Evolutionary conservation across 306 rosid genomes (phyloP).

Genomic region (Malus sylvestris): DNA sequence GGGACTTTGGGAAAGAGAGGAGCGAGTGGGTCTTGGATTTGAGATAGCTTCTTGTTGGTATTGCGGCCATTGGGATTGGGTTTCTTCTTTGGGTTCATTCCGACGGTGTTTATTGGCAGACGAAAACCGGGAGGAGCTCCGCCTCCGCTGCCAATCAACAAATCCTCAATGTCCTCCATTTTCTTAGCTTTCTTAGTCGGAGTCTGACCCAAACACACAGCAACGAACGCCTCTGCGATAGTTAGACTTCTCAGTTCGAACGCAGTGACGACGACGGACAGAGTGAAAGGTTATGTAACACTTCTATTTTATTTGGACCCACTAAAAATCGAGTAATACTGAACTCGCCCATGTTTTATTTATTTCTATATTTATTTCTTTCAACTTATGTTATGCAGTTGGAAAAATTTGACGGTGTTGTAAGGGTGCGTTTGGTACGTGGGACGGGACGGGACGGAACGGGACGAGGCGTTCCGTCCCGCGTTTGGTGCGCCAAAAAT

Average conservation of each 20-base stretch:
- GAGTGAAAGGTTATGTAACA: background rate
- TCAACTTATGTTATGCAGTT: too few relatives aligned
- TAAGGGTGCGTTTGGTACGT: too few relatives aligned
- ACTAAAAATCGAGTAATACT: too few relatives aligned
- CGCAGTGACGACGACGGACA: background rate
- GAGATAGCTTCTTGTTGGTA: slow-evolving; percentile 14
- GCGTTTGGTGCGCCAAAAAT: too few relatives aligned
- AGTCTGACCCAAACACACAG: background rate
- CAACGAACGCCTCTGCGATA: background rate
- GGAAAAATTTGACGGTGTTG: too few relatives aligned
- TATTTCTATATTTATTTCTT: too few relatives aligned
- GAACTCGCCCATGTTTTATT: too few relatives aligned
- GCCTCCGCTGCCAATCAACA: slow-evolving; percentile 35
- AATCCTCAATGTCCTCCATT: slow-evolving; percentile 91
- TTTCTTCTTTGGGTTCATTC: slow-evolving; percentile 46
- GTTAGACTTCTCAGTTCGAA: background rate
- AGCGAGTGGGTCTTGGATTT: slow-evolving; percentile 16
- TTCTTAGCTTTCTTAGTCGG: background rate
- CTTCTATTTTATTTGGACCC: background rate
- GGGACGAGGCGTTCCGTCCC: too few relatives aligned
- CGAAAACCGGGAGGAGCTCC: slow-evolving; percentile 75
- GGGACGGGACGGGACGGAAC: too few relatives aligned
- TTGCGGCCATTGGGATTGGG: background rate
- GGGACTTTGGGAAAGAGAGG: slow-evolving; percentile 42
- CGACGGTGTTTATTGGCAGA: slow-evolving; percentile 49